Conservation (phyloP, 768 basidiomycete species). For the Serpula lacrymans region DNA sequence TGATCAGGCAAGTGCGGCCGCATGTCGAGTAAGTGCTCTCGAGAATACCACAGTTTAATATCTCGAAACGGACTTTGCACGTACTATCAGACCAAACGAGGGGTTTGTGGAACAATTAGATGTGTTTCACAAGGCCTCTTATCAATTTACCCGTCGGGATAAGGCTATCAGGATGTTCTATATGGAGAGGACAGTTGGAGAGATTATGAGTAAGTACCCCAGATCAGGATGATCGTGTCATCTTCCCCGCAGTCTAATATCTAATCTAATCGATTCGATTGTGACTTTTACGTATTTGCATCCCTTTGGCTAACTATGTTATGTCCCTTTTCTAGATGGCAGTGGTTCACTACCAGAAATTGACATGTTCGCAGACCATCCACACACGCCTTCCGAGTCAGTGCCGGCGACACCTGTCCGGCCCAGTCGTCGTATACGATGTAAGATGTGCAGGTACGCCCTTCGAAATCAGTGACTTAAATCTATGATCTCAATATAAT, state of each 20-base stretch:
- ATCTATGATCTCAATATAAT: not conserved
- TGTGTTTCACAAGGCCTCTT: constrained; percentile 71
- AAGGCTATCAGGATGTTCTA: constrained; percentile 80
- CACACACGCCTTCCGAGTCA: constrained; percentile 61
- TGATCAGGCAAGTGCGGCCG: constrained; percentile 66
- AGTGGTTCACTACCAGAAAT: constrained; percentile 62
- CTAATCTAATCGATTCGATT: constrained; percentile 2
- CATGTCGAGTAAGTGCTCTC: constrained; percentile 56
- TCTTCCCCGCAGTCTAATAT: not conserved
- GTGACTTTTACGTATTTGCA: constrained; percentile 3
- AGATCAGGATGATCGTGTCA: not conserved
- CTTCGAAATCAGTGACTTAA: not conserved
- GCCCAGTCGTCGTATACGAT: constrained; percentile 70
- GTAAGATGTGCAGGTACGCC: constrained; percentile 84
- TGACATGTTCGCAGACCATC: constrained; percentile 76
- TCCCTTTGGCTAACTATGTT: constrained; percentile 3
- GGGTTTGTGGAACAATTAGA: constrained; percentile 81
- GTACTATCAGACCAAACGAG: constrained; percentile 92
- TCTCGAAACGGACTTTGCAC: constrained; percentile 2
- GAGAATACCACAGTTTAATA: constrained; percentile 2
- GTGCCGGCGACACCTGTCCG: constrained; percentile 55
- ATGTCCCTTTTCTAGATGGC: constrained; percentile 52
- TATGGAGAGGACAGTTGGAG: constrained; percentile 67
- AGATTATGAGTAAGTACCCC: constrained; percentile 69
- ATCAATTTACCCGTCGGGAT: constrained; percentile 61